Evolutionary conservation across 2,329 filamentous ascomycete genomes (phyloP).

Genomic region (Zymoseptoria ardabiliae): DNA sequence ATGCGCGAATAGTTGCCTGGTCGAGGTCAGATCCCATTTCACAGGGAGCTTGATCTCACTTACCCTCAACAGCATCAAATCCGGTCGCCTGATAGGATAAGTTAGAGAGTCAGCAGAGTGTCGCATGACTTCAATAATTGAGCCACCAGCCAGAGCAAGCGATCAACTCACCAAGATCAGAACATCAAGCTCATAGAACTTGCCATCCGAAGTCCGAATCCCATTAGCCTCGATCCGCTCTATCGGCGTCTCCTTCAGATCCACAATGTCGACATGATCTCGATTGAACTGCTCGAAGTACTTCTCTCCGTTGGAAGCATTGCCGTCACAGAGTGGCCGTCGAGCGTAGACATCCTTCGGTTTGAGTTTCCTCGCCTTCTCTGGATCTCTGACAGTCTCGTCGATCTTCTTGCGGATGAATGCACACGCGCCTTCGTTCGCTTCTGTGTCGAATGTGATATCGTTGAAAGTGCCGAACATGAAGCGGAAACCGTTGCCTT

Average conservation of each 20-base stretch:
- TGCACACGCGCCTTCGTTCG: constrained; percentile 48
- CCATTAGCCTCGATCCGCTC: constrained; percentile 48
- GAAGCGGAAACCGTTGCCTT: constrained; percentile 48
- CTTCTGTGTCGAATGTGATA: constrained; percentile 37
- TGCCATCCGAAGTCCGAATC: constrained; percentile 35
- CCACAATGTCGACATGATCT: constrained; percentile 36
- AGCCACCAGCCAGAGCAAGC: constrained; percentile 28
- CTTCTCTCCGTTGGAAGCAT: constrained; percentile 37
- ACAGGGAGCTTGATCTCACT: neutral
- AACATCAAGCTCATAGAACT: constrained; percentile 35
- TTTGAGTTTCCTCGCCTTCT: constrained; percentile 45
- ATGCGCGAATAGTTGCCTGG: constrained; percentile 26
- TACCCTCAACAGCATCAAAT: constrained; percentile 34
- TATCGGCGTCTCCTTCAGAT: constrained; percentile 35
- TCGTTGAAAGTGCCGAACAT: constrained; percentile 52
- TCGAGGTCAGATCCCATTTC: neutral
- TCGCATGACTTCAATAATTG: constrained; percentile 25
- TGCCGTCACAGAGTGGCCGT: constrained; percentile 24
- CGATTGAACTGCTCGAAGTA: constrained; percentile 42
- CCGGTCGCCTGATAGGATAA: constrained; percentile 30
- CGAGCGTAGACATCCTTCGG: constrained; percentile 46
- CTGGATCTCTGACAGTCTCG: constrained; percentile 44
- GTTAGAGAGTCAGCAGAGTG: neutral
- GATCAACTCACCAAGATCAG: constrained; percentile 29
- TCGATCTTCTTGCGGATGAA: constrained; percentile 51